Percentiles rank a stretch among this genome's conserved stretches.
phyloP scores from a whole-genome alignment of 495 filamentous ascomycete genomes.

The Aspergillus homomorphus region DNA sequence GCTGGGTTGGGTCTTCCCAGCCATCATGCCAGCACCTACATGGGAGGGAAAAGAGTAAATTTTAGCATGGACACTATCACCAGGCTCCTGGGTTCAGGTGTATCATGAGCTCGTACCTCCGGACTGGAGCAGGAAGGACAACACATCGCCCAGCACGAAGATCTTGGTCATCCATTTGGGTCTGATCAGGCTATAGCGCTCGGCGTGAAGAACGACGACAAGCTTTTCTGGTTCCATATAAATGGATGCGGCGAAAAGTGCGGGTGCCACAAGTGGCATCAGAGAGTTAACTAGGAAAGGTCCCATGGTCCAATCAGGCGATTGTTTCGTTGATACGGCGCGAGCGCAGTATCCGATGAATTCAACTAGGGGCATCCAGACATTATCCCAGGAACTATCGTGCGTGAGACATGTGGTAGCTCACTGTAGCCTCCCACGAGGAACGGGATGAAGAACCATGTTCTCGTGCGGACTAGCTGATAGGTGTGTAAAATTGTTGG shows the following conservation, averaged over 20 bases:
- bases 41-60: background rate
- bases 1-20: slow-evolving; percentile 8
- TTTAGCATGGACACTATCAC: slow-evolving; percentile 17
- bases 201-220: slow-evolving; percentile 39
- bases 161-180: slow-evolving; percentile 24
- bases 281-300: slow-evolving; percentile 24
- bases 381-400: slow-evolving; percentile 19
- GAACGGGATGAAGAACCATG: slow-evolving; percentile 63
- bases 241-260: slow-evolving; percentile 50
- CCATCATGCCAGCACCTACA: slow-evolving; percentile 19
- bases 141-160: slow-evolving; percentile 31
- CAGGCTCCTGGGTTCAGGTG: no score
- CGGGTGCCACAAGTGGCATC: slow-evolving; percentile 34
- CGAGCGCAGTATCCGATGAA: slow-evolving; percentile 52
- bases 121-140: slow-evolving; percentile 26
- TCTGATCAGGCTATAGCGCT: slow-evolving; percentile 20
- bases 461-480: slow-evolving; percentile 44
- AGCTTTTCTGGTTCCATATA: slow-evolving; percentile 54
- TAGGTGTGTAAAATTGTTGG: slow-evolving; percentile 42
- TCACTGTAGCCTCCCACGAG: slow-evolving; percentile 54
- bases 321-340: slow-evolving; percentile 22
- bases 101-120: slow-evolving; percentile 17
- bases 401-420: background rate
- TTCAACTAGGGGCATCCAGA: slow-evolving; percentile 39
- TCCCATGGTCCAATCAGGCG: slow-evolving; percentile 26